phyloP scores from a whole-genome alignment of 2,329 filamentous ascomycete genomes.

The Fusarium nygamai region DNA sequence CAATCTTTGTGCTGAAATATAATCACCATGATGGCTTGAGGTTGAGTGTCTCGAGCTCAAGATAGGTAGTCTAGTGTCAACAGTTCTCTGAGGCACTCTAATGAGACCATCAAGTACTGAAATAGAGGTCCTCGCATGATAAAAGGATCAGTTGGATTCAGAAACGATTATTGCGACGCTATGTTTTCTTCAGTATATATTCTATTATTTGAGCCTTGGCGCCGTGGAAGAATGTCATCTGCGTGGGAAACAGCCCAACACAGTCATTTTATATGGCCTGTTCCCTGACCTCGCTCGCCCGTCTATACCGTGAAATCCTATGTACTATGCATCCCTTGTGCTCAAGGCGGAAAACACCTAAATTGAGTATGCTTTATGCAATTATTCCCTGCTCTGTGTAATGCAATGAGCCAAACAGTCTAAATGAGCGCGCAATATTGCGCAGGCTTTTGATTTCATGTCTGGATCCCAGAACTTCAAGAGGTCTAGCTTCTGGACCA shows the following conservation, averaged over 20 bases:
- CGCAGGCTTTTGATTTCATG: neutral
- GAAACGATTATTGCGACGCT: neutral
- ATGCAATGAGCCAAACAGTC: conserved; percentile 12
- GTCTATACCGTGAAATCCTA: conserved; percentile 7
- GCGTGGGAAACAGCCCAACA: neutral
- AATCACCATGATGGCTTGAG: neutral
- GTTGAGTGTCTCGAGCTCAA: neutral
- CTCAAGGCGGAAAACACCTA: neutral
- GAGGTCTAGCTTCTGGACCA: neutral
- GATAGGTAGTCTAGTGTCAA: neutral
- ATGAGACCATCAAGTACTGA: neutral
- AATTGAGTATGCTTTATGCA: neutral
- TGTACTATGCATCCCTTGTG: neutral
- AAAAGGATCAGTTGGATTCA: neutral
- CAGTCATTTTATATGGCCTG: neutral
- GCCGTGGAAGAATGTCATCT: neutral
- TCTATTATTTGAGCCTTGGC: neutral
- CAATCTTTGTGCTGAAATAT: neutral
- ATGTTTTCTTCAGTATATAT: neutral
- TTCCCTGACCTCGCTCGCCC: neutral
- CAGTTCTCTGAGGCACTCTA: neutral
- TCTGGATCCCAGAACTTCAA: neutral
- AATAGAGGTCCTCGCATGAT: neutral
- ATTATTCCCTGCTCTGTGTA: conserved; percentile 6
- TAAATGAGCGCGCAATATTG: neutral